Evolutionary conservation across 1,284 basidiomycete species (phyloP).

Genomic region (Boletus smithii): DNA sequence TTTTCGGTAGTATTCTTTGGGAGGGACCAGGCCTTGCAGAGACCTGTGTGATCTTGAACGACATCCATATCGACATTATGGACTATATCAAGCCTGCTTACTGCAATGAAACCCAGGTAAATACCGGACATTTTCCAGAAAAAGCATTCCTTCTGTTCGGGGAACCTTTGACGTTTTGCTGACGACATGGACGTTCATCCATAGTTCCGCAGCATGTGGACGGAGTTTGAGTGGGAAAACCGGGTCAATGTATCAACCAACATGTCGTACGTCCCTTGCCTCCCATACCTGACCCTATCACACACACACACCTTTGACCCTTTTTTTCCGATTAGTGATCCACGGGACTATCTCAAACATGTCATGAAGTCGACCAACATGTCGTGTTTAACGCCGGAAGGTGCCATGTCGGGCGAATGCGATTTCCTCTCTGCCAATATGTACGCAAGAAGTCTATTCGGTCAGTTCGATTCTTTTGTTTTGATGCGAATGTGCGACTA

Average conservation of each 20-base stretch:
- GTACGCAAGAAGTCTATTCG: constrained; percentile 77
- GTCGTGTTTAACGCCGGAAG: constrained; percentile 82
- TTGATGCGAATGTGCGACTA: too few relatives aligned
- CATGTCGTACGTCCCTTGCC: constrained; percentile 48
- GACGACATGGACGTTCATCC: not conserved
- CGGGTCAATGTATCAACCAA: constrained; percentile 79
- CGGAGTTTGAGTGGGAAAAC: constrained; percentile 91
- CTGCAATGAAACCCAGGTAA: constrained; percentile 90
- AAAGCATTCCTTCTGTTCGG: too few relatives aligned
- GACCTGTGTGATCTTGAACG: constrained; percentile 89
- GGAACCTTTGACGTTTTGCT: too few relatives aligned
- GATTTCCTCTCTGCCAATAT: constrained; percentile 83
- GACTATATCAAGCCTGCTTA: constrained; percentile 98
- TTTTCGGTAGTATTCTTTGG: constrained; percentile 98
- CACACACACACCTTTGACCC: not conserved
- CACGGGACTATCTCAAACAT: constrained; percentile 74
- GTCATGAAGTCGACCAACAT: constrained; percentile 86
- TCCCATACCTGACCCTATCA: not conserved
- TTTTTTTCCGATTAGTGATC: constrained; percentile 42
- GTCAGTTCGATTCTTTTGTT: constrained; percentile 34
- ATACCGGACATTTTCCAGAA: too few relatives aligned
- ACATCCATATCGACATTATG: constrained; percentile 99
- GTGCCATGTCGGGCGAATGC: constrained; percentile 77
- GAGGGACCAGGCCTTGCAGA: constrained; percentile 87
- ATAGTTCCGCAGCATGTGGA: constrained; percentile 92